A percentile compares a stretch with the other conserved stretches of the same genome.
These are phyloP conservation scores for Malus hybrid DNA, from an alignment of 331 rosid species.

Conservation along the genomic window DNA sequence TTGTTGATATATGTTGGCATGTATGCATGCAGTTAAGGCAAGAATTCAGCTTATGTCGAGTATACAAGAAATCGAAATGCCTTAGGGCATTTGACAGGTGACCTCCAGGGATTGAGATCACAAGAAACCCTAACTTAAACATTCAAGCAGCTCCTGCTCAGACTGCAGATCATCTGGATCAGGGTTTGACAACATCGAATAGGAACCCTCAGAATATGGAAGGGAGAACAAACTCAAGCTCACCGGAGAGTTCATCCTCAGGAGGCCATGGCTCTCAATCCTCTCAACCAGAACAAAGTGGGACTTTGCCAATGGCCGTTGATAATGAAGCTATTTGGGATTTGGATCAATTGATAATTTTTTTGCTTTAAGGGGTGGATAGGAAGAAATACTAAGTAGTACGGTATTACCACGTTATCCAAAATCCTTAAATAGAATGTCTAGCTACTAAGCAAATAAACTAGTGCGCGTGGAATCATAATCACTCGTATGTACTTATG, in stretches of 20 bases:
- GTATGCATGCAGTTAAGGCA: constrained; percentile 53
- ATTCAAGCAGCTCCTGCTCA: background rate
- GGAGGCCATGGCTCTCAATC: constrained; percentile 22
- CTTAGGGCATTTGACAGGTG: constrained; percentile 75
- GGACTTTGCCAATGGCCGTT: constrained; percentile 13
- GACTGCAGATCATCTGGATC: background rate
- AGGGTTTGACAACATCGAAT: background rate
- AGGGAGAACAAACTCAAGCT: constrained; percentile 10
- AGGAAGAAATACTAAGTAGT: background rate
- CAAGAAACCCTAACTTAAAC: background rate
- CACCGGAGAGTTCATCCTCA: constrained; percentile 35
- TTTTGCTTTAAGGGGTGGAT: constrained; percentile 19
- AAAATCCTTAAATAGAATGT: too few relatives aligned
- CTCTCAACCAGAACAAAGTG: constrained; percentile 16
- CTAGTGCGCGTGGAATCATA: too few relatives aligned
- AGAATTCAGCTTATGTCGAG: constrained; percentile 70
- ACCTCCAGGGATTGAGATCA: constrained; percentile 24
- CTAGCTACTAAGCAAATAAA: too few relatives aligned
- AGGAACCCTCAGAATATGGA: background rate
- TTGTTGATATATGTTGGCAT: background rate
- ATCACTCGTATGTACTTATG: too few relatives aligned
- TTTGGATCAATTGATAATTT: constrained; percentile 34
- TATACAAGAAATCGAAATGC: constrained; percentile 75
- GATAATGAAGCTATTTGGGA: constrained; percentile 36
- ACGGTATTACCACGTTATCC: too few relatives aligned